A percentile compares a stretch with the other conserved stretches of the same genome.
phyloP scores from a whole-genome alignment of 2,329 filamentous ascomycete genomes.

The Aspergillus fischeri region DNA sequence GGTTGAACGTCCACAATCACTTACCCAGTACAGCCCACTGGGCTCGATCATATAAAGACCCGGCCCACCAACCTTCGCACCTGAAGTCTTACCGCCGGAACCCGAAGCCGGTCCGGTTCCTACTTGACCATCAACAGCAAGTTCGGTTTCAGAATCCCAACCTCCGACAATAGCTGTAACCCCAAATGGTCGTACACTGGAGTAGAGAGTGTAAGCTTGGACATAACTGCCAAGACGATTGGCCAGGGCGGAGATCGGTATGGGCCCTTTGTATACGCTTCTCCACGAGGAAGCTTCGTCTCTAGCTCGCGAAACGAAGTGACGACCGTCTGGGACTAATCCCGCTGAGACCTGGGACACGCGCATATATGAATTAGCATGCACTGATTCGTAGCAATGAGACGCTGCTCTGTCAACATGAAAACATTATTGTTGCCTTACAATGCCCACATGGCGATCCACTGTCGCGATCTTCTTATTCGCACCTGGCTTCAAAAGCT shows the following conservation, averaged over 20 bases:
- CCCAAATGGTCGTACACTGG: slow-evolving; percentile 92
- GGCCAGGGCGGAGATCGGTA: slow-evolving; percentile 81
- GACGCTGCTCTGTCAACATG: background rate
- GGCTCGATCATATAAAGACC: slow-evolving; percentile 99
- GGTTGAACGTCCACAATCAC: background rate
- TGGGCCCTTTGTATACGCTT: slow-evolving; percentile 89
- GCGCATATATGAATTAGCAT: slow-evolving; percentile 2
- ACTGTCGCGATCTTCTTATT: slow-evolving; percentile 97
- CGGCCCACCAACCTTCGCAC: slow-evolving; percentile 78
- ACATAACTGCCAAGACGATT: slow-evolving; percentile 93
- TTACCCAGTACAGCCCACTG: slow-evolving; percentile 87
- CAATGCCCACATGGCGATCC: slow-evolving; percentile 88
- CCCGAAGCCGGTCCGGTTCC: slow-evolving; percentile 74
- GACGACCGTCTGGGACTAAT: slow-evolving; percentile 88
- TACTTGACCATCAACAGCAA: slow-evolving; percentile 85
- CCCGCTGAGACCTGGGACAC: slow-evolving; percentile 75
- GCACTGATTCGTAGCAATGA: background rate
- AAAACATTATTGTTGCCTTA: slow-evolving; percentile 48
- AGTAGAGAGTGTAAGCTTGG: slow-evolving; percentile 96
- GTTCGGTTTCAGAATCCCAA: slow-evolving; percentile 83
- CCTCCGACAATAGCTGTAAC: slow-evolving; percentile 92
- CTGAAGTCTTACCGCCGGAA: slow-evolving; percentile 75
- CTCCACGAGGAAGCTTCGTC: slow-evolving; percentile 92
- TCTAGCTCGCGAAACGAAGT: slow-evolving; percentile 90
- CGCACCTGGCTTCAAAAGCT: slow-evolving; percentile 87